Conservation (phyloP, 2,329 filamentous ascomycete genomes). For the Pseudogymnoascus sp. region DNA sequence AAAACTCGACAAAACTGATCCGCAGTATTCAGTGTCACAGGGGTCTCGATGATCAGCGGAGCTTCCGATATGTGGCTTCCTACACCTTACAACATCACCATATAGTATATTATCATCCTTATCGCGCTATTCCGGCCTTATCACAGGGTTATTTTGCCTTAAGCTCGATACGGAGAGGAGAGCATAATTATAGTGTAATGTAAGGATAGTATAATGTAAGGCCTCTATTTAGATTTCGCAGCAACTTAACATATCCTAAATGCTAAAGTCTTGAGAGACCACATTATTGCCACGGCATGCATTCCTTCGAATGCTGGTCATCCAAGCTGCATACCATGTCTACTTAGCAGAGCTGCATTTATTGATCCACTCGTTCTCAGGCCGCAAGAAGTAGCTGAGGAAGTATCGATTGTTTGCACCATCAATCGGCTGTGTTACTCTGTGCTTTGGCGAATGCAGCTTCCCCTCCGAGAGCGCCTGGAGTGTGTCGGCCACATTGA, state of each 20-base stretch:
- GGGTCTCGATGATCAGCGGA: not conserved
- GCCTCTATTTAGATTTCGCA: not conserved
- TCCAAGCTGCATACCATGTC: not conserved
- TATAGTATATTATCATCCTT: not conserved
- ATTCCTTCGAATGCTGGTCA: not conserved
- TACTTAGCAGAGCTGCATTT: slow-evolving; percentile 12
- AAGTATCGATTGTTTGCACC: slow-evolving; percentile 22
- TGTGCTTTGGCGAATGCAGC: slow-evolving; percentile 22
- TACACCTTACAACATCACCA: not conserved
- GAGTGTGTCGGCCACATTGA: slow-evolving; percentile 24
- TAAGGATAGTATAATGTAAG: too few species aligned
- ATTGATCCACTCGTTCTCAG: slow-evolving; percentile 17
- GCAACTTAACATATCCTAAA: not conserved
- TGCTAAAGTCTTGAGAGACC: not conserved
- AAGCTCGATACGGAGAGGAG: not conserved
- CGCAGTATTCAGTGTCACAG: not conserved
- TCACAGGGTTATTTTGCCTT: not conserved
- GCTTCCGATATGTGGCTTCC: not conserved
- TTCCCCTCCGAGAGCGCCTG: slow-evolving; percentile 20
- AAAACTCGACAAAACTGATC: not conserved
- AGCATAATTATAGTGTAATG: not conserved
- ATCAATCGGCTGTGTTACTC: slow-evolving; percentile 22
- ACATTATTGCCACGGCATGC: not conserved
- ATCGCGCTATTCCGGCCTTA: not conserved
- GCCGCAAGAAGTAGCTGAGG: slow-evolving; percentile 25